Base-by-base conservation (phyloP, 1,284 basidiomycete species). In the Puccinia coronata region DNA sequence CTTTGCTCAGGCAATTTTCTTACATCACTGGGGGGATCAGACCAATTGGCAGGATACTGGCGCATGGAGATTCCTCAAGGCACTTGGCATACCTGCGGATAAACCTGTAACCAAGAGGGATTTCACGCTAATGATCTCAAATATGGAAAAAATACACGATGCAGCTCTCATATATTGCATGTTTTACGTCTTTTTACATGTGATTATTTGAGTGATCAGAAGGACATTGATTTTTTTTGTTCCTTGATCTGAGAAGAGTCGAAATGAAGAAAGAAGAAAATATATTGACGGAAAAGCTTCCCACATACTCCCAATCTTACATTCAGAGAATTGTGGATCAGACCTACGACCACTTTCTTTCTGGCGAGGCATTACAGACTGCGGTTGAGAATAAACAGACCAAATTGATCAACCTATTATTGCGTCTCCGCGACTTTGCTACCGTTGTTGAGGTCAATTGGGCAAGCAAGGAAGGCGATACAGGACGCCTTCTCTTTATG, bases 401-500 rank as follows among this genome's bases (percentile, higher is more conserved):
- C n/a, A 76, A 76, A 11, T 23, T 49, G 18, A 49, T 63, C 23
- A 63, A 63, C 31, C 31, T 76, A 8, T 0, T 43, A 0, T 34
- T 76, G 9, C 39, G 18, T 41, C 20, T 47, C 2, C 51, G 16
- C 18, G 59, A 76, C 25, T 63, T 67, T 47, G 74, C 59, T 34
- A 77, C 28, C 36, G 53, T 61, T 9, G 36, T 67, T n/a, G 59
- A 77, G 36, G 39, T 65, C 63, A 65, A 77, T 51, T 25, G 34
- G 14, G 74, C 74, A 12, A 63, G 12, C 11, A 63, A 77, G 31
- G n/a, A 12, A n/a, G 74, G 74, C 9, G 28, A 63, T 43, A 51
- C 63, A 25, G 74, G 59, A 1, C 23, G 61, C 23, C n/a, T 77
- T 0, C 41, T 65, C 12, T 49, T 18, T 18, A 53, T 77, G 25